Percentiles rank a stretch among this genome's conserved stretches.
phyloP scores from a whole-genome alignment of 306 rosid genomes.

The Ziziphus jujuba region DNA sequence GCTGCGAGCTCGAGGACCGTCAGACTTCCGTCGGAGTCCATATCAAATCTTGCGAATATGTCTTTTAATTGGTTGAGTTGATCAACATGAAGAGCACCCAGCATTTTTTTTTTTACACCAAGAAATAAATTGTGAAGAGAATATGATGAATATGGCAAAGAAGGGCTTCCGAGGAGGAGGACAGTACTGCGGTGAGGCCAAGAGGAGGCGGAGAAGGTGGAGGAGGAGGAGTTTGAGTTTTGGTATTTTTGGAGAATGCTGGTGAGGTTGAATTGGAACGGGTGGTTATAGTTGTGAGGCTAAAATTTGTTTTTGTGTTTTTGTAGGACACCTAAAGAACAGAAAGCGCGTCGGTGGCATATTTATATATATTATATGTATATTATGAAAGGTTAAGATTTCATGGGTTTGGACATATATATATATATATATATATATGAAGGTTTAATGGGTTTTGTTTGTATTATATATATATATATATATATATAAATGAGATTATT shows the following conservation, averaged over 20 bases:
- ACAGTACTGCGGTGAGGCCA: neutral
- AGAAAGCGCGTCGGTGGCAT: conserved; percentile 26
- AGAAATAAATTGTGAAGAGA: neutral
- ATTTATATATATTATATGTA: neutral
- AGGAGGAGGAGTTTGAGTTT: neutral
- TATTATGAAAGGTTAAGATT: too few species aligned
- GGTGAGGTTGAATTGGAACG: neutral
- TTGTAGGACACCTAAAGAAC: conserved; percentile 1
- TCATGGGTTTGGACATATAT: too few species aligned
- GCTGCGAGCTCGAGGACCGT: conserved; percentile 82
- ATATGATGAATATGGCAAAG: neutral
- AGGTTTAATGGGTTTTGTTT: too few species aligned
- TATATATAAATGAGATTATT: too few species aligned
- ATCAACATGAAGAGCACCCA: conserved; percentile 38
- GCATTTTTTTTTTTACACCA: conserved; percentile 26
- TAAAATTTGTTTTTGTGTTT: conserved; percentile 6
- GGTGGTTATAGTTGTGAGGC: conserved; percentile 17
- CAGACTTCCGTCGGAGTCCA: conserved; percentile 85
- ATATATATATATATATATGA: too few species aligned
- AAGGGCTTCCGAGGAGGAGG: neutral
- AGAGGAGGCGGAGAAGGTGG: neutral
- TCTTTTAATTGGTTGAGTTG: conserved; percentile 54
- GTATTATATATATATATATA: too few species aligned
- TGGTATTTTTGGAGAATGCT: conserved; percentile 3
- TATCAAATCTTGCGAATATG: conserved; percentile 69